These are phyloP conservation scores for Lyophyllum semitale DNA, from an alignment of 768 basidiomycete species.

Conservation along the genomic window DNA sequence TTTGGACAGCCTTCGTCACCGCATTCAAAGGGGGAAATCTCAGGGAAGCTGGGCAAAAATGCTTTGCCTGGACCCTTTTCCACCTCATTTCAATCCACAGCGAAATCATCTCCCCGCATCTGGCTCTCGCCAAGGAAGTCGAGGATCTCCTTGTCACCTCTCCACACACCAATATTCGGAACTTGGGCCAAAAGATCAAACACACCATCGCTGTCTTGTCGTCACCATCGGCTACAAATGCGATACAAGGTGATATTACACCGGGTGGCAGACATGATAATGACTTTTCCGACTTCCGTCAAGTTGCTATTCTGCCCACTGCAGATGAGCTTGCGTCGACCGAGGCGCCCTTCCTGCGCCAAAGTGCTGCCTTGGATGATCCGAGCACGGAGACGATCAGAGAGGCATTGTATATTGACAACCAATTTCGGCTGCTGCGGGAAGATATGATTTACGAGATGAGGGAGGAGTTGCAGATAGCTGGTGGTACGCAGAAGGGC, in stretches of 20 bases:
- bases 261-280: conserved; percentile 76
- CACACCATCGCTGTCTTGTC: conserved; percentile 28
- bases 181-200: conserved; percentile 16
- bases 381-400: conserved; percentile 48
- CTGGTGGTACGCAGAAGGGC: conserved; percentile 38
- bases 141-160: conserved; percentile 26
- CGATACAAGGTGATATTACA: conserved; percentile 22
- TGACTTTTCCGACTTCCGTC: conserved; percentile 60
- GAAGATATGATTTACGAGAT: conserved; percentile 16
- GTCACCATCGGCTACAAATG: conserved; percentile 19
- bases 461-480: conserved; percentile 53
- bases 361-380: conserved; percentile 44
- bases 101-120: conserved; percentile 31
- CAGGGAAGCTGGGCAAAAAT: conserved; percentile 24
- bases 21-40: conserved; percentile 32
- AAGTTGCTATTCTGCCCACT: conserved; percentile 66
- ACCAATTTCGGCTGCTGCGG: conserved; percentile 13
- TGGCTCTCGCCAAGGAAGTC: conserved; percentile 15
- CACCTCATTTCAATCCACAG: conserved; percentile 30
- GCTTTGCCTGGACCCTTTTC: conserved; percentile 38
- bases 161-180: conserved; percentile 21
- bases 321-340: conserved; percentile 53
- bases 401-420: conserved; percentile 8
- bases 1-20: conserved; percentile 38
- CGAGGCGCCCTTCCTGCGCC: conserved; percentile 50